Conservation (phyloP, 257 asterid species). For the Przewalskia tangutica region DNA sequence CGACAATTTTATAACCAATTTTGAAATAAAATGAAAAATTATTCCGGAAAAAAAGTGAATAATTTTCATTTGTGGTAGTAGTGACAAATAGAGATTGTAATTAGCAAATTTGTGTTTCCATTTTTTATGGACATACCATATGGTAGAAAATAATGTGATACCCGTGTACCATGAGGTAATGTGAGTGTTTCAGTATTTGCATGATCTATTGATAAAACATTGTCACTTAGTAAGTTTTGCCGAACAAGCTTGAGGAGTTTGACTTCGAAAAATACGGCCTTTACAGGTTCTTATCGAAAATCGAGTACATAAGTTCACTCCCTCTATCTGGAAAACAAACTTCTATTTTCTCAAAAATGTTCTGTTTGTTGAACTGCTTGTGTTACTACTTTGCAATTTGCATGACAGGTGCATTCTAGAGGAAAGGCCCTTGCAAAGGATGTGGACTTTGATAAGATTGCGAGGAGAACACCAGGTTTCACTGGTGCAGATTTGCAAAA, state of each 20-base stretch:
- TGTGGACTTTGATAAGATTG: conserved; percentile 88
- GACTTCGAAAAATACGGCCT: not conserved
- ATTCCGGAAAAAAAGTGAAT: not conserved
- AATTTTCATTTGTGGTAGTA: no score
- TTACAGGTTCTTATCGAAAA: not conserved
- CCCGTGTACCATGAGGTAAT: no score
- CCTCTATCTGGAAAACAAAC: not conserved
- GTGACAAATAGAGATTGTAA: no score
- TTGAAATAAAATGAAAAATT: no score
- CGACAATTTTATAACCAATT: not conserved
- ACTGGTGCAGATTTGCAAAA: conserved; percentile 98
- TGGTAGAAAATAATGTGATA: no score
- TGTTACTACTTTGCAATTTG: not conserved
- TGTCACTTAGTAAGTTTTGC: not conserved
- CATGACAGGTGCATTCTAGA: conserved; percentile 20
- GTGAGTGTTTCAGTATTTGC: not conserved
- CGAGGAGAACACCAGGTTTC: conserved; percentile 97
- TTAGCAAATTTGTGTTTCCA: no score
- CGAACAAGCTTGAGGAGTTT: not conserved
- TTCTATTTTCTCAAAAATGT: not conserved
- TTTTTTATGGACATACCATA: no score
- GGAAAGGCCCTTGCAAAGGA: conserved; percentile 97
- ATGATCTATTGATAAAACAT: not conserved
- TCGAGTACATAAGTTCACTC: not conserved
- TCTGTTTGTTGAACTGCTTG: not conserved